These are phyloP conservation scores for Lactarius tabidus DNA, from an alignment of 768 basidiomycete genomes.

Conservation along the genomic window DNA sequence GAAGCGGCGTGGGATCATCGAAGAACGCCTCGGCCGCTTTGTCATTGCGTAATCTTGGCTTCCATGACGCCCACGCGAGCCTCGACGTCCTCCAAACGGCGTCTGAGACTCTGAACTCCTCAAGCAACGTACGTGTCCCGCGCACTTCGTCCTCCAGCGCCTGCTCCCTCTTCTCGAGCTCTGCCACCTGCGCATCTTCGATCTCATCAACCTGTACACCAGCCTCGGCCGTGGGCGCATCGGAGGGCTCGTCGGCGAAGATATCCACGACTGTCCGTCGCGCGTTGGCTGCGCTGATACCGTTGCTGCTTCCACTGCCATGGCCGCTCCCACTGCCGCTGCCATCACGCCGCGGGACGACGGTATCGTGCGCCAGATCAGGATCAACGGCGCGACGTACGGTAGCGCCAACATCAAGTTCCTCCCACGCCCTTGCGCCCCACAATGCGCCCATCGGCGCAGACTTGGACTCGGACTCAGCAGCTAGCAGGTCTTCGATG, in stretches of 20 bases:
- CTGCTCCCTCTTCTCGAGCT: slow-evolving; percentile 23
- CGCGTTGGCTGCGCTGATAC: slow-evolving; percentile 2
- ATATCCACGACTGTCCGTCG: slow-evolving; percentile 33
- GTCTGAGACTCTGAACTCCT: slow-evolving; percentile 31
- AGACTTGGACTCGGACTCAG: slow-evolving; percentile 10
- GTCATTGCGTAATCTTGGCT: neutral
- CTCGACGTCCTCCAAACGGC: slow-evolving; percentile 33
- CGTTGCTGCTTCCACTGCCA: too few species aligned
- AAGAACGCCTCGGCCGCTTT: neutral
- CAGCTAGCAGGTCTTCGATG: slow-evolving; percentile 33
- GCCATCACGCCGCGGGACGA: slow-evolving; percentile 14
- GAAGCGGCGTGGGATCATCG: neutral
- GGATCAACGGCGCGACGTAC: slow-evolving; percentile 35
- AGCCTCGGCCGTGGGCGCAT: neutral
- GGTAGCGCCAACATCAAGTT: slow-evolving; percentile 33
- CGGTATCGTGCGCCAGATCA: slow-evolving; percentile 17
- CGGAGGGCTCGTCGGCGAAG: slow-evolving; percentile 23
- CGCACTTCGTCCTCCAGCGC: slow-evolving; percentile 28
- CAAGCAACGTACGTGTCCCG: slow-evolving; percentile 29
- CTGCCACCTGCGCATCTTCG: neutral
- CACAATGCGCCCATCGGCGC: slow-evolving; percentile 26
- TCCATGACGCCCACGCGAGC: slow-evolving; percentile 32
- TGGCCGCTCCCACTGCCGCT: slow-evolving; percentile 21
- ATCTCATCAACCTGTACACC: neutral
- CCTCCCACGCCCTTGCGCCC: slow-evolving; percentile 40